Base-by-base conservation (phyloP, 192 early-diverging fungal genomes). In the Backusella morwellensis region DNA sequence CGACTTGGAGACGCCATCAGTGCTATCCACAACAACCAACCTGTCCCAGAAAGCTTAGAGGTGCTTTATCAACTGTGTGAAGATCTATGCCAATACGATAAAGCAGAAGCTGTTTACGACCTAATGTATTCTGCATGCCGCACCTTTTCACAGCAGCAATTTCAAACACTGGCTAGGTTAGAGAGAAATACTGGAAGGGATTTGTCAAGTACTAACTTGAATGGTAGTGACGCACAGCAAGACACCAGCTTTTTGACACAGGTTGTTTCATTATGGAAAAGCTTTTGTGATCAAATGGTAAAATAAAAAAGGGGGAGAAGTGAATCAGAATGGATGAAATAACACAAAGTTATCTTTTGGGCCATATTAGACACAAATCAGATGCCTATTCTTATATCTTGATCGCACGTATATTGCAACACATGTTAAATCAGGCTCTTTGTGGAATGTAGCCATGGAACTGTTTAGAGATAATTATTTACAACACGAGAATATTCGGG, bases 21-120 rank as follows among this genome's bases (percentile, higher is more conserved):
- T 6, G 92, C 92, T n/a, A 94, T 97, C 36, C 92, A 94, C 32
- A 75, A 83, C 36, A 86, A 84, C 63, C 77, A 84, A 72, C 88
- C 89, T 9, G 88, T 92, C 1, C 72, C 86, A 5, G 91, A 93
- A 73, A 92, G 92, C 34, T 84, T 95, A 14, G 95, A 96, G 66
- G 92, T 93, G 77, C 88, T 95, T n/a, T 97, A 97, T 83, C 90
- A 47, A 41, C 75, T 81, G 17, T 68, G 34, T 56, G 59, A 73
- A 34, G 74, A 81, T 67, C 19, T 76, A 17, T 71, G 75, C 66
- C 59, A 59, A 19, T 67, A 72, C 36, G 59, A 81, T 40, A 52
- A 56, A 19, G 35, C 66, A 73, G 44, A 75, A 32, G 23, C 11
- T 21, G 36, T 76, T 11, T 68, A 68, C 17, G 41, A 41, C 3